Base-by-base conservation (phyloP, 1,284 basidiomycete species). In the Rhodotorula sp. region DNA sequence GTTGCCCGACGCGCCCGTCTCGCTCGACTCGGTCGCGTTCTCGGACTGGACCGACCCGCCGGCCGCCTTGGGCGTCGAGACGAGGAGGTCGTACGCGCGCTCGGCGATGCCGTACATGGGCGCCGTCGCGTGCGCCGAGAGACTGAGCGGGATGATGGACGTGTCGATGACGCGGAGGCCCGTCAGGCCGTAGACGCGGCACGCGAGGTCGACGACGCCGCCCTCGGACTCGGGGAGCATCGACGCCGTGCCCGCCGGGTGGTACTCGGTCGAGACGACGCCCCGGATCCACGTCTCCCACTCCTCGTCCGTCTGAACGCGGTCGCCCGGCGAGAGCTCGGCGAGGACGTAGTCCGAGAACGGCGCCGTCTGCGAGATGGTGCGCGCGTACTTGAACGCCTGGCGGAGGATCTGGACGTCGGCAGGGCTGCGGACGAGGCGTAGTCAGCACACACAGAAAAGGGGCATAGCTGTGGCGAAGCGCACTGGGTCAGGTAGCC, bases 181-280 rank as follows among this genome's bases (percentile, higher is more conserved):
- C 79, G 84, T 78, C 8, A 89, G 88, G 65, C 89, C 90, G 80
- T 87, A 90, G 61, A 92, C 91, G 78, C 85, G 88, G 23, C 42
- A n/a, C 70, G 87, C 85, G 34, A 82, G 82, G 81, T 91, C 90
- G 76, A 92, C 87, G 46, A 91, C 90, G 78, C 91, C 91, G 59
- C 90, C 90, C 79, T 90, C 81, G 72, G 86, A 85, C 60, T 87
- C 84, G n/a, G 90, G 90, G 78, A 91, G 89, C 90, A 91, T 91
- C 27, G 90, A 87, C 54, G 78, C 82, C 70, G 82, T 83, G 21
- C 57, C 52, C 21, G 66, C 53, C 14, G 52, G 64, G 53, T 68
- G 48, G 57, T 63, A 78, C 66, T 77, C 77, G 44, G 77, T 79
- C 55, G 66, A 70, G 34, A 74, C 68, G 52, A 62, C 56, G 23